phyloP scores from a whole-genome alignment of 208 protist genomes.

The Leptomonas pyrrhocoris region DNA sequence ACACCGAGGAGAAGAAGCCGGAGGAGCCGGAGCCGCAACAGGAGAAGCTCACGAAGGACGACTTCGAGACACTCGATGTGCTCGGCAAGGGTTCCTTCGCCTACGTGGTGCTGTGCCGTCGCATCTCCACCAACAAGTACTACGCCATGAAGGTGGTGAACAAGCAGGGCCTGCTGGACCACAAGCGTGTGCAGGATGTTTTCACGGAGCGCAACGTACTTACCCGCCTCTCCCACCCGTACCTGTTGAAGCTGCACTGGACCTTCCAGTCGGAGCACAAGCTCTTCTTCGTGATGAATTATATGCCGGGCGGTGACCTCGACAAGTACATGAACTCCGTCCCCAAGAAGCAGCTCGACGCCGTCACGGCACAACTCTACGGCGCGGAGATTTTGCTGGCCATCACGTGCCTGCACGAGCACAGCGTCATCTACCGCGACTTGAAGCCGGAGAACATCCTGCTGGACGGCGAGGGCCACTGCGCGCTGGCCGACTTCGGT shows the following conservation, averaged over 20 bases:
- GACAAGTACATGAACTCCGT: conserved; percentile 93
- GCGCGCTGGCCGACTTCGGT: conserved; percentile 91
- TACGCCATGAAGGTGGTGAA: conserved; percentile 96
- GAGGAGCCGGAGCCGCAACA: conserved; percentile 31
- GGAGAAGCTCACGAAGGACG: conserved; percentile 91
- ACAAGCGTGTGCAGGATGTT: conserved; percentile 91
- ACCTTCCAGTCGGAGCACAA: conserved; percentile 97
- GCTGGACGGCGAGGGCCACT: conserved; percentile 85
- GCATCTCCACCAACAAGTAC: conserved; percentile 88
- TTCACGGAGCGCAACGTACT: conserved; percentile 94
- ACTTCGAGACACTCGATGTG: conserved; percentile 92
- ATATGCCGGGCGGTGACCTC: conserved; percentile 94
- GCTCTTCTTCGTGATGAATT: conserved; percentile 96
- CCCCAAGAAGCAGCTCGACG: conserved; percentile 84
- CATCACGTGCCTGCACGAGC: conserved; percentile 93
- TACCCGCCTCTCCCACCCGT: conserved; percentile 92
- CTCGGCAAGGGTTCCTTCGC: conserved; percentile 96
- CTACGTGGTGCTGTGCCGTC: conserved; percentile 93
- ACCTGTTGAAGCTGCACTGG: conserved; percentile 94
- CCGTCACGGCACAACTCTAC: conserved; percentile 93
- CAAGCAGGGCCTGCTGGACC: conserved; percentile 90
- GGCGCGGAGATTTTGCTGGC: conserved; percentile 92
- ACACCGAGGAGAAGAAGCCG: conserved; percentile 29
- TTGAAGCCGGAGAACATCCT: conserved; percentile 95
- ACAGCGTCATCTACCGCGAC: conserved; percentile 95